Evolutionary conservation across 192 early-diverging fungal genomes (phyloP).

Genomic region (Spizellomyces punctatus): DNA sequence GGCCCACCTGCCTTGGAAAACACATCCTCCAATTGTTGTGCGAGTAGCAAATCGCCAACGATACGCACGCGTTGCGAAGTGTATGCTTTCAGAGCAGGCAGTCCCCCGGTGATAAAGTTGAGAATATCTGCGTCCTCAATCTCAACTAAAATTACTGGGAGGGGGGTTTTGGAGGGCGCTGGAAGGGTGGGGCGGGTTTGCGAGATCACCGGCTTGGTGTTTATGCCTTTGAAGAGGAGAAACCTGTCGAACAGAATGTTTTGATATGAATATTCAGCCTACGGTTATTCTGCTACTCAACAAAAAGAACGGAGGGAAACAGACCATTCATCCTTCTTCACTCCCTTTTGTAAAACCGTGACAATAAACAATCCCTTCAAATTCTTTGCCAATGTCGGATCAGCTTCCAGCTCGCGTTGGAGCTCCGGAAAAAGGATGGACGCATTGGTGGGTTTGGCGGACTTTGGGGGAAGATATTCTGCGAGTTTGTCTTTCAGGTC

Average conservation of each 20-base stretch:
- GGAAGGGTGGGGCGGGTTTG: constrained; percentile 30
- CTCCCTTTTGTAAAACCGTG: constrained; percentile 31
- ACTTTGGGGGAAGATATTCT: constrained; percentile 21
- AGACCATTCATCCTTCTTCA: constrained; percentile 40
- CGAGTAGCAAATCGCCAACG: constrained; percentile 41
- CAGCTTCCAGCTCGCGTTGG: constrained; percentile 29
- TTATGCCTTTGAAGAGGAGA: constrained; percentile 34
- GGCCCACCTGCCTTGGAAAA: constrained; percentile 44
- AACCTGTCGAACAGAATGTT: constrained; percentile 18
- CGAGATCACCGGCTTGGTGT: constrained; percentile 31
- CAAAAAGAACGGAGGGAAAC: too few species aligned
- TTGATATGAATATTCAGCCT: too few species aligned
- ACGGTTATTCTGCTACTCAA: too few species aligned
- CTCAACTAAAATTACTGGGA: constrained; percentile 41
- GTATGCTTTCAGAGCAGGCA: constrained; percentile 39
- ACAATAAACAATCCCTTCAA: constrained; percentile 39
- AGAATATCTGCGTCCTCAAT: constrained; percentile 44
- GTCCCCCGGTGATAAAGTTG: constrained; percentile 48
- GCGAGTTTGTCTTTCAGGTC: constrained; percentile 35
- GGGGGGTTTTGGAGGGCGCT: neutral
- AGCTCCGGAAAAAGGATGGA: constrained; percentile 43
- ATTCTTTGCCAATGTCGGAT: constrained; percentile 35
- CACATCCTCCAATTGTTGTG: constrained; percentile 40
- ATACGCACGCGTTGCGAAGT: constrained; percentile 31
- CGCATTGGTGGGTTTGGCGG: constrained; percentile 25